These are phyloP conservation scores for Jaltomata sinuosa DNA, from an alignment of 257 asterid genomes.

Conservation along the genomic window DNA sequence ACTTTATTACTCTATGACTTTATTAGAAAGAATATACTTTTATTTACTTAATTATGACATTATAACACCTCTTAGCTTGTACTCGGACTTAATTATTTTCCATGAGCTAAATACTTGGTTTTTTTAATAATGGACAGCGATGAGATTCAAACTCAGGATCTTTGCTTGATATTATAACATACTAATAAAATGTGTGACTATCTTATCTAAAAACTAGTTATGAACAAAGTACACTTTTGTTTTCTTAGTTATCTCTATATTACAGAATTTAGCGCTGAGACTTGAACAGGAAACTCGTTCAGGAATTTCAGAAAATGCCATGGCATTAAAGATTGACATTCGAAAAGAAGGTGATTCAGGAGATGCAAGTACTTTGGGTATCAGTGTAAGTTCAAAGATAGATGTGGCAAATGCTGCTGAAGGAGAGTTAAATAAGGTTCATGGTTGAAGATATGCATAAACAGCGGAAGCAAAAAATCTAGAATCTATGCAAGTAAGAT, in stretches of 20 bases:
- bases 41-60: neutral
- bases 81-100: neutral
- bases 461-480: neutral
- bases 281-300: neutral
- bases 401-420: neutral
- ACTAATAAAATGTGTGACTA: neutral
- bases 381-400: neutral
- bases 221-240: neutral
- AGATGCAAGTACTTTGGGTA: neutral
- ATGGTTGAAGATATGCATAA: neutral
- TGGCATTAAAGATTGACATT: constrained; percentile 1
- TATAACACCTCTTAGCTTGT: neutral
- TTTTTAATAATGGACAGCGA: neutral
- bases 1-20: no score
- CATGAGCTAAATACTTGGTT: neutral
- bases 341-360: constrained; percentile 7
- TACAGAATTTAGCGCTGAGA: neutral
- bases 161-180: neutral
- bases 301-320: constrained; percentile 5
- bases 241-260: neutral
- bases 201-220: neutral
- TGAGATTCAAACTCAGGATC: neutral
- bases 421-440: constrained; percentile 18
- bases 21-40: no score
- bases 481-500: neutral